Evolutionary conservation across 139 green algal species (phyloP).

Genomic region (Diplosphaera chodatii): DNA sequence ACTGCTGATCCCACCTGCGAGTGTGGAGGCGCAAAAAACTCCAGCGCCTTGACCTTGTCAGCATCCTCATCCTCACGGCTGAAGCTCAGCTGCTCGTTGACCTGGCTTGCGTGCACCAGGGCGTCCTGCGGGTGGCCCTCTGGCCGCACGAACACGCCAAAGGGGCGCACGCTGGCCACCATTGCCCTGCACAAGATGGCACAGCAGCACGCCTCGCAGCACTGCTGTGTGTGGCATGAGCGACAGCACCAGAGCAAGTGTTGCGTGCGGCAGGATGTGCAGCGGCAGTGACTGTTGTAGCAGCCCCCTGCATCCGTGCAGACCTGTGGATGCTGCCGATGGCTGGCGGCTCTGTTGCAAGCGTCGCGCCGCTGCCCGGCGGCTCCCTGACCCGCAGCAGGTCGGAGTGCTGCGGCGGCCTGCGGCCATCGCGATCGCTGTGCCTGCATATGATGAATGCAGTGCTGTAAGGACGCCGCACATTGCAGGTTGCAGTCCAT

Average conservation of each 20-base stretch:
- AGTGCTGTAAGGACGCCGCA: no score
- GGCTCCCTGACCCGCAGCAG: background rate
- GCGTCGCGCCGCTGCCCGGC: no score
- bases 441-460: background rate
- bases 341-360: background rate
- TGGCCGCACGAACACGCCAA: slow-evolving; percentile 45
- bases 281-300: no score
- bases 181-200: background rate
- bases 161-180: slow-evolving; percentile 21
- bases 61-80: slow-evolving; percentile 37
- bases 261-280: no score
- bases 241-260: no score
- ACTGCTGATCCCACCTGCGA: slow-evolving; percentile 25
- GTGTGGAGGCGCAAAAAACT: slow-evolving; percentile 30
- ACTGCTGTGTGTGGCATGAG: no score
- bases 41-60: slow-evolving; percentile 36
- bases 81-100: slow-evolving; percentile 28
- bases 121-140: slow-evolving; percentile 25
- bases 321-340: background rate
- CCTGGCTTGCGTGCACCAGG: slow-evolving; percentile 36
- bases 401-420: background rate
- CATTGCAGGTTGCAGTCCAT: no score
- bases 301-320: no score
- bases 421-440: no score
- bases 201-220: background rate